Conservation (phyloP, 371 early-diverging fungal genomes). For the Nosema muscidifuracis region DNA sequence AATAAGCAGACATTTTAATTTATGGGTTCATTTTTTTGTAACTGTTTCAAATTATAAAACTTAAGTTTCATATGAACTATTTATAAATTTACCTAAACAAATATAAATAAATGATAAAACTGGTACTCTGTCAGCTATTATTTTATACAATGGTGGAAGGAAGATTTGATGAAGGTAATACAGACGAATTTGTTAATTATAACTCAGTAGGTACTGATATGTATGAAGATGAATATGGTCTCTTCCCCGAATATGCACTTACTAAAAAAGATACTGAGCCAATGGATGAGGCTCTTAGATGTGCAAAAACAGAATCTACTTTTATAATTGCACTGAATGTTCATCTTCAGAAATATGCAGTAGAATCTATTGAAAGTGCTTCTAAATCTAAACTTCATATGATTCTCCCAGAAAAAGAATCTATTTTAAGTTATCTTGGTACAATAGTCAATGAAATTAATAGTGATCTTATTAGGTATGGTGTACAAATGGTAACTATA, state of each 20-base stretch:
- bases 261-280: constrained; percentile 8
- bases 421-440: constrained; percentile 34
- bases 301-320: constrained; percentile 32
- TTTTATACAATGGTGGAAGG: not conserved
- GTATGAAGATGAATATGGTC: constrained; percentile 8
- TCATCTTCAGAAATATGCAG: constrained; percentile 35
- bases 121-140: not conserved
- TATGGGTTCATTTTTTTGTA: not conserved
- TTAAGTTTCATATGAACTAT: not conserved
- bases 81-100: not conserved
- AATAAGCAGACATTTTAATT: not conserved
- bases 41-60: not conserved
- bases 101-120: constrained; percentile 1
- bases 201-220: not conserved
- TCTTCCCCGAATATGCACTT: not conserved
- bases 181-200: not conserved
- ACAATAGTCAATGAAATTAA: constrained; percentile 47
- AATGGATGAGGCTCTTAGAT: not conserved
- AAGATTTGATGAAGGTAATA: not conserved
- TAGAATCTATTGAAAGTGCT: constrained; percentile 35
- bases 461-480: constrained; percentile 25
- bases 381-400: constrained; percentile 4
- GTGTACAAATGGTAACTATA: constrained; percentile 39
- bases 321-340: constrained; percentile 38
- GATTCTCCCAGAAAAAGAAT: constrained; percentile 3